phyloP scores from a whole-genome alignment of 139 green algal genomes.

The Picochlorum sp. region DNA sequence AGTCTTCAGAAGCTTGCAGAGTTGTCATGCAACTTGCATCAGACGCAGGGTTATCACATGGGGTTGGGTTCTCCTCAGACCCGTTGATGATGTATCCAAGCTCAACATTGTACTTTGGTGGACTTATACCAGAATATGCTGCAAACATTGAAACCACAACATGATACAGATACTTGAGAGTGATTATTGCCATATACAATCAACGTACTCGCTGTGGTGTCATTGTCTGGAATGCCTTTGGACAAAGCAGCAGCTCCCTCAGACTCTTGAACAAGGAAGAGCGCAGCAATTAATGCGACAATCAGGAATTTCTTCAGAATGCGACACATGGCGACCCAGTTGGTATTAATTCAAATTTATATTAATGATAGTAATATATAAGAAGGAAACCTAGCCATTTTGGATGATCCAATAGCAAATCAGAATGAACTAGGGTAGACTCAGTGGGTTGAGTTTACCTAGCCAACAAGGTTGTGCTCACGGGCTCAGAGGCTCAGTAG shows the following conservation, averaged over 20 bases:
- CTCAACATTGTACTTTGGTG: constrained; percentile 9
- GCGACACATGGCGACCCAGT: too few species aligned
- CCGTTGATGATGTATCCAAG: constrained; percentile 5
- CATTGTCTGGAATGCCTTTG: background rate
- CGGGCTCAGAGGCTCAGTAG: too few species aligned
- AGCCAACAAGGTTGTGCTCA: too few species aligned
- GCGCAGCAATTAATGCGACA: background rate
- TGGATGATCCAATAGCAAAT: too few species aligned
- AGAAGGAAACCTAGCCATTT: too few species aligned
- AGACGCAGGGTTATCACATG: background rate
- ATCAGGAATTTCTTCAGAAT: background rate
- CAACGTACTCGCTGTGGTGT: background rate
- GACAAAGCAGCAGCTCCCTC: background rate
- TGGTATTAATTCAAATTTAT: too few species aligned
- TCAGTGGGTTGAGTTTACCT: too few species aligned
- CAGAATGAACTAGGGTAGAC: too few species aligned
- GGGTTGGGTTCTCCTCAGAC: background rate
- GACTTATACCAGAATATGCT: background rate
- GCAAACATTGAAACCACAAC: background rate
- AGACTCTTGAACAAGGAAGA: background rate
- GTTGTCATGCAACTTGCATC: background rate
- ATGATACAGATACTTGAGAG: background rate
- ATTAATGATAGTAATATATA: too few species aligned
- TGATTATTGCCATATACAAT: too few species aligned
- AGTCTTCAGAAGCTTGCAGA: constrained; percentile 14